Evolutionary conservation across 371 early-diverging fungal species (phyloP).

Genomic region (Dichotomocladium elegans): DNA sequence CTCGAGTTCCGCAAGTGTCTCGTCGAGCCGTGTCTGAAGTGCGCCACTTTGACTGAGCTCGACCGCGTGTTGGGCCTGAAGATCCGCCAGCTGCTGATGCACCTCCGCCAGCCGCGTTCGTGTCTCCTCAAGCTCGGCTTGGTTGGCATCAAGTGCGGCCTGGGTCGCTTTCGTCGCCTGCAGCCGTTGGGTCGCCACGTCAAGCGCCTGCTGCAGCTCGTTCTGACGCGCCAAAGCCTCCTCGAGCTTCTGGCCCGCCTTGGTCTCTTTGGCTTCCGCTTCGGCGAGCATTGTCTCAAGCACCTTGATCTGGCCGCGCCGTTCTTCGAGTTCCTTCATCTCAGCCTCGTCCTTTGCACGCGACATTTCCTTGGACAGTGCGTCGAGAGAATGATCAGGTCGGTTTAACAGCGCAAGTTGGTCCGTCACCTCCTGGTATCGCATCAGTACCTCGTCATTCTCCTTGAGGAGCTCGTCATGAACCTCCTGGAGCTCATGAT

Average conservation of each 20-base stretch:
- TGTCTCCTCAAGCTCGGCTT: not conserved
- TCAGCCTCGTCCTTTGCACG: constrained; percentile 30
- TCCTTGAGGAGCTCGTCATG: constrained; percentile 33
- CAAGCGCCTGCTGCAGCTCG: not conserved
- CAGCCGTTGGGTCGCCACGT: too few species aligned
- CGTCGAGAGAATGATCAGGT: constrained; percentile 4
- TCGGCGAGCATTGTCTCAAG: constrained; percentile 9
- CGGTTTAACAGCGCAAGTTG: constrained; percentile 14
- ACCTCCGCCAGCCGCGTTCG: not conserved
- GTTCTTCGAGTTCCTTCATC: constrained; percentile 10
- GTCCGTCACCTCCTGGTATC: constrained; percentile 37
- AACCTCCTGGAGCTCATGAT: constrained; percentile 21
- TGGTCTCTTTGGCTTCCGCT: not conserved
- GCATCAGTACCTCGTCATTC: constrained; percentile 29
- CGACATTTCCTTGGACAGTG: constrained; percentile 33
- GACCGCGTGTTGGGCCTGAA: not conserved
- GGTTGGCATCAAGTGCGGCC: constrained; percentile 5
- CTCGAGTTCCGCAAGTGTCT: not conserved
- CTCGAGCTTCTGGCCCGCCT: not conserved
- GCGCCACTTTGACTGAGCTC: too few species aligned
- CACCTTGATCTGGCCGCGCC: constrained; percentile 10
- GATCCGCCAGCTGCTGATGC: constrained; percentile 1
- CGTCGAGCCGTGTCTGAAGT: not conserved
- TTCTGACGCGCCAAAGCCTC: not conserved
- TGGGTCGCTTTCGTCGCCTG: too few species aligned